Evolutionary conservation across 495 filamentous ascomycete species (phyloP).

Genomic region (Penicillium simplicissimum): DNA sequence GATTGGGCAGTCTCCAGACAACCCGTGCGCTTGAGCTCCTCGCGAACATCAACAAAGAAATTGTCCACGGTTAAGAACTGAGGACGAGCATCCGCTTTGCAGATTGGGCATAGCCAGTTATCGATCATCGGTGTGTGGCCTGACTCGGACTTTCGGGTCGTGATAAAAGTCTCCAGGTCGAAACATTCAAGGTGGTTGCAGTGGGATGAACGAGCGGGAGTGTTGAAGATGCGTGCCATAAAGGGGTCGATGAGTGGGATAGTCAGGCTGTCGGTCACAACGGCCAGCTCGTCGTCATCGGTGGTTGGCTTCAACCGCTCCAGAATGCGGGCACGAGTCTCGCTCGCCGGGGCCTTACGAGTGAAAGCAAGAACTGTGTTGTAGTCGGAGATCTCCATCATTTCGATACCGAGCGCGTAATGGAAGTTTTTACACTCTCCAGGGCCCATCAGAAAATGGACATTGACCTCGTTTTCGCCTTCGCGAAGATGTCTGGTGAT

Average conservation of each 20-base stretch:
- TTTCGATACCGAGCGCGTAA: constrained; percentile 64
- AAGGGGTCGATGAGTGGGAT: constrained; percentile 80
- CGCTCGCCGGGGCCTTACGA: constrained; percentile 25
- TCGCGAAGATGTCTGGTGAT: constrained; percentile 55
- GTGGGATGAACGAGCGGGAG: constrained; percentile 63
- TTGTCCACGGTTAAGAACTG: constrained; percentile 65
- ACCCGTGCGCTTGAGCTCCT: constrained; percentile 44
- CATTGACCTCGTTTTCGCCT: constrained; percentile 59
- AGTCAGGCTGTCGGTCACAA: constrained; percentile 62
- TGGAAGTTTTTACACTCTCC: constrained; percentile 35
- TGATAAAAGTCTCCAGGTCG: constrained; percentile 79
- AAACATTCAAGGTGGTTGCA: constrained; percentile 82
- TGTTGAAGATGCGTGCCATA: constrained; percentile 63
- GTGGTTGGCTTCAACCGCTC: constrained; percentile 37
- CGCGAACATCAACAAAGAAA: constrained; percentile 63
- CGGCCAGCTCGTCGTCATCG: constrained; percentile 66
- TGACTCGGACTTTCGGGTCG: constrained; percentile 54
- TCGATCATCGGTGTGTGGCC: constrained; percentile 62
- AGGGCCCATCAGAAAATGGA: constrained; percentile 49
- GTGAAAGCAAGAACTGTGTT: constrained; percentile 48
- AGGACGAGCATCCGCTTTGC: constrained; percentile 71
- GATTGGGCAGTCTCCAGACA: constrained; percentile 49
- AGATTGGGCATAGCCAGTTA: constrained; percentile 82
- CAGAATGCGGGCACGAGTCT: constrained; percentile 39
- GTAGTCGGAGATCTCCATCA: constrained; percentile 56